Evolutionary conservation across 2,329 filamentous ascomycete genomes (phyloP), one percentile per base, ranked within the genome.

Genomic region (Penicillium sp.): DNA sequence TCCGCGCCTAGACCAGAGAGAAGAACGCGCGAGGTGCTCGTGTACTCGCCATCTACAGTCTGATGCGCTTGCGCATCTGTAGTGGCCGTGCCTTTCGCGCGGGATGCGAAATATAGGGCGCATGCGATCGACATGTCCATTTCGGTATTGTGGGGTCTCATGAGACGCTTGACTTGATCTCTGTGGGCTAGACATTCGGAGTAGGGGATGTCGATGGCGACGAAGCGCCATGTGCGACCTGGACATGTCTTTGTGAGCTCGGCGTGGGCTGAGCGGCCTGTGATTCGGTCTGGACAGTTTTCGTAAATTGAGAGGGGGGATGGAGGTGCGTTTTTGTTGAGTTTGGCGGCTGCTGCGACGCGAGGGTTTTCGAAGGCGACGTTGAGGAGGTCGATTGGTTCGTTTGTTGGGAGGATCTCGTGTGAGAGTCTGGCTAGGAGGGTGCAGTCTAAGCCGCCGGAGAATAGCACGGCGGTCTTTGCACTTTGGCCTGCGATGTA

Each of bases 91-190:
- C 88, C 90, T 47, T 76, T 71, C 1, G 92, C 93, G 38, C 91
- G 83, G 0, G 93, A 87, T 5, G 94, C 92, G 76, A 99, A 99
- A 72, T 97, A 97, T n/a, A 99, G 79, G 0, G 94, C 94, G 63
- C 84, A 88, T 0, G 90, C 89, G 64, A 99, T 99, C 3, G 94
- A 99, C 1, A 99, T 80, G 66, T 99, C 94, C 94, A 99, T 99
- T 73, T 99, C 94, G 0, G 94, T 99, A 62, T 96, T 93, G 73
- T 99, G 94, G 0, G 94, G 94, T 62, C 88, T 81, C 71, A 99
- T 97, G 16, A 99, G 79, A 2, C 84, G 81, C 36, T 92, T 82
- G 18, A 99, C 83, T 24, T 81, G 81, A 3, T 81, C 67, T 57
- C 90, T 85, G 64, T 96, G 89, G 2, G 81, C 79, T 41, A 86